Evolutionary conservation across 2,329 filamentous ascomycete species (phyloP).

Genomic region (Alternaria ventricosa): DNA sequence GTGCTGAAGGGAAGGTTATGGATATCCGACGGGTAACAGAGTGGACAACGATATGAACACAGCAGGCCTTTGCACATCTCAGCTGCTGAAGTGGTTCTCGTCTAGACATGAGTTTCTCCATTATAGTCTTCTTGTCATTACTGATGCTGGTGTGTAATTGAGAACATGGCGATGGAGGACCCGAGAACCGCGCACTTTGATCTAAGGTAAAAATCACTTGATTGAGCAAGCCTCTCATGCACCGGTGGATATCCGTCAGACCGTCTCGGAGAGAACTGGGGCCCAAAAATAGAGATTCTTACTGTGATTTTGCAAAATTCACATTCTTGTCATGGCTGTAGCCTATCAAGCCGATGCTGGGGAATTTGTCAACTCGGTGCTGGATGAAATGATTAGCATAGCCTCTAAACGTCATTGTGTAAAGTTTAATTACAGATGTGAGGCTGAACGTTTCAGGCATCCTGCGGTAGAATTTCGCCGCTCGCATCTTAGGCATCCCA

Average conservation of each 20-base stretch:
- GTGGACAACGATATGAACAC: slow-evolving; percentile 24
- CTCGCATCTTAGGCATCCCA: not conserved
- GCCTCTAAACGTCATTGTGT: not conserved
- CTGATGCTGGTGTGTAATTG: not conserved
- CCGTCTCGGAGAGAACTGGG: not conserved
- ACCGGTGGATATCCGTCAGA: not conserved
- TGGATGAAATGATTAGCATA: not conserved
- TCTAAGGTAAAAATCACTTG: not conserved
- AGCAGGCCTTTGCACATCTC: not conserved
- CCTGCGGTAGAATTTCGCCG: not conserved
- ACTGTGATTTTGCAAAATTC: not conserved
- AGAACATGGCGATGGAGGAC: not conserved
- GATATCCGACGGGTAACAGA: slow-evolving; percentile 52
- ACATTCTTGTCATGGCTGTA: not conserved
- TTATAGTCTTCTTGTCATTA: not conserved
- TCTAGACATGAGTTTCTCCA: not conserved
- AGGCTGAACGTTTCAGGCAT: slow-evolving; percentile 7
- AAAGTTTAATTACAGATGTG: not conserved
- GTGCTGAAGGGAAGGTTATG: slow-evolving; percentile 57
- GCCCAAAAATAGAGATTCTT: slow-evolving; percentile 2
- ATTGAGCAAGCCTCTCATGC: not conserved
- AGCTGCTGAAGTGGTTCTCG: not conserved
- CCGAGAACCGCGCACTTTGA: not conserved
- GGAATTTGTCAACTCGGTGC: not conserved
- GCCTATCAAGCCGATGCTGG: not conserved